These are phyloP conservation scores for Thoreauomyces humboldtii DNA, from an alignment of 192 early-diverging fungal genomes.

Conservation along the genomic window DNA sequence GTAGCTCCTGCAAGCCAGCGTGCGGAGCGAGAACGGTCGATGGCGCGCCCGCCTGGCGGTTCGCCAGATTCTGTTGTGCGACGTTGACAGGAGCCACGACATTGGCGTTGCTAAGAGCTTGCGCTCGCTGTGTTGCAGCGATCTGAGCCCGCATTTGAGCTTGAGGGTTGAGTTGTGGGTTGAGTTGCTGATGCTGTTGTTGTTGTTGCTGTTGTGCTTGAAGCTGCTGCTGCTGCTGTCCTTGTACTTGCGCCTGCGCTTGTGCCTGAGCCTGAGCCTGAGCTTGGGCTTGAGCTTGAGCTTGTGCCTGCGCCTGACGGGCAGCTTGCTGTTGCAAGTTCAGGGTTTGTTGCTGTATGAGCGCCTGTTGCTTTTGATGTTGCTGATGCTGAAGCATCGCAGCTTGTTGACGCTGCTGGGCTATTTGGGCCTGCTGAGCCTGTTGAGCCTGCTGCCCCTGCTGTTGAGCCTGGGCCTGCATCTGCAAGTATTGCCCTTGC, in stretches of 20 bases:
- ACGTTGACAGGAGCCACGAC: background rate
- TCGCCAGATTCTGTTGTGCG: background rate
- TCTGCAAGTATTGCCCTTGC: too few relatives aligned
- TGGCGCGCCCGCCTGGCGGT: background rate
- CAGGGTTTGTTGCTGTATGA: background rate
- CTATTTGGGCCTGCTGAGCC: background rate
- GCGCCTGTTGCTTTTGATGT: background rate
- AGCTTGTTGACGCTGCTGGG: background rate
- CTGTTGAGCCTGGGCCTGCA: constrained; percentile 9
- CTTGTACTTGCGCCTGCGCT: background rate
- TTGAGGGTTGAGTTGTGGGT: too few relatives aligned
- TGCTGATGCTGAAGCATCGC: background rate
- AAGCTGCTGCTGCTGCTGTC: constrained; percentile 14
- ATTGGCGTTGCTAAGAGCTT: too few relatives aligned
- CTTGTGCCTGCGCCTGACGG: background rate
- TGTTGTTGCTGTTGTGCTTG: constrained; percentile 7
- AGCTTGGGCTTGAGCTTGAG: background rate
- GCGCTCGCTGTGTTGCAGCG: too few relatives aligned
- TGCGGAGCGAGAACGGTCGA: too few relatives aligned
- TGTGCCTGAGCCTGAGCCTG: constrained; percentile 6
- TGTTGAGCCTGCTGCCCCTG: constrained; percentile 2
- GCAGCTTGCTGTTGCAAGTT: background rate
- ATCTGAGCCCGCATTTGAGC: too few relatives aligned
- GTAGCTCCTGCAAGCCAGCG: too few relatives aligned
- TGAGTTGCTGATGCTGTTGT: background rate